Evolutionary conservation across 176 grass and related monocot genomes (phyloP).

Genomic region (Aegilops tauschii): DNA sequence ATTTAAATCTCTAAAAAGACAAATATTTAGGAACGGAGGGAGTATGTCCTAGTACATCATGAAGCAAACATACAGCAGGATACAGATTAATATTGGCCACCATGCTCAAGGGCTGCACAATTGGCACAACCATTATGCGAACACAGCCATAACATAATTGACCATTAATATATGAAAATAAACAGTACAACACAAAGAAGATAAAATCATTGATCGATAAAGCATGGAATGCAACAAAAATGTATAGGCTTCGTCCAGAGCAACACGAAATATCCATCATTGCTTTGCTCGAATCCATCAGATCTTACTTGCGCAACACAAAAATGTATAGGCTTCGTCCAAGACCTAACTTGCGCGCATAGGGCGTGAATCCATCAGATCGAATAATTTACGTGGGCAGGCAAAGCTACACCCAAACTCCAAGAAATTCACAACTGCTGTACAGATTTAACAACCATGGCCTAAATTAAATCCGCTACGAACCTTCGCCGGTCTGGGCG

Average conservation of each 20-base stretch:
- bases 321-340: background rate
- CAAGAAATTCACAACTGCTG: background rate
- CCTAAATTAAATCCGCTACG: background rate
- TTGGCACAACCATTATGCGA: background rate
- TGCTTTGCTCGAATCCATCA: background rate
- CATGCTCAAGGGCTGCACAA: background rate
- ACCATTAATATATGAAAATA: background rate
- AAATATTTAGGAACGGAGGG: too few relatives aligned
- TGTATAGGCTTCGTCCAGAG: background rate
- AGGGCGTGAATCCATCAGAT: background rate
- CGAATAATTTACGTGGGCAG: background rate
- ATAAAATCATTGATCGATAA: background rate
- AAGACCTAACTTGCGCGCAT: too few relatives aligned
- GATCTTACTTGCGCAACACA: background rate
- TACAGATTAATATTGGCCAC: background rate
- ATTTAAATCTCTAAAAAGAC: too few relatives aligned
- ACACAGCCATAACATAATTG: background rate
- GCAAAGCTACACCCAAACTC: background rate
- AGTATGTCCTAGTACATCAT: background rate
- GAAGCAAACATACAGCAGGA: background rate
- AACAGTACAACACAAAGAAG: background rate
- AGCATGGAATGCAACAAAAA: background rate
- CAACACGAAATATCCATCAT: background rate
- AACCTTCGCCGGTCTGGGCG: constrained; percentile 59
- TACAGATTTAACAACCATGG: background rate